A percentile compares a stretch with the other conserved stretches of the same genome.
These are phyloP conservation scores for Pulveroboletus ravenelii DNA, from an alignment of 768 basidiomycete species.

Conservation along the genomic window DNA sequence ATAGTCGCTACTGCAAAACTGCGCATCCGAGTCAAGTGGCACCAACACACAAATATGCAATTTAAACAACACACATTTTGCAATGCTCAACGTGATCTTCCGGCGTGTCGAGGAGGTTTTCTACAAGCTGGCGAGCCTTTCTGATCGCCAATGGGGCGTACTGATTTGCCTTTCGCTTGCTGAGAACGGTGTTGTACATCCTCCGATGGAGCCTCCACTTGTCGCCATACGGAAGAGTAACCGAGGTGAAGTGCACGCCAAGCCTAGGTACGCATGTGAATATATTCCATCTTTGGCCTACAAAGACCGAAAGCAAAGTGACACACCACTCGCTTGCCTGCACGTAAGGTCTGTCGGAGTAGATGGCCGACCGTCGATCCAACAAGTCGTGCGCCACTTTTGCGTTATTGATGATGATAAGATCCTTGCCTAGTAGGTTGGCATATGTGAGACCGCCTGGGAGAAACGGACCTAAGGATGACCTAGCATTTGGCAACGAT, in stretches of 20 bases:
- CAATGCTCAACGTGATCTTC: constrained; percentile 15
- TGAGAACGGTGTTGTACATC: constrained; percentile 19
- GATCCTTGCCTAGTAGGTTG: constrained; percentile 26
- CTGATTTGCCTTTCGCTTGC: constrained; percentile 5
- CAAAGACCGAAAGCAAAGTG: not conserved
- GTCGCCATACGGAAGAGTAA: constrained; percentile 27
- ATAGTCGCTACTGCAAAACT: constrained; percentile 22
- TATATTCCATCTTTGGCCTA: not conserved
- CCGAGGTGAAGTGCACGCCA: constrained; percentile 29
- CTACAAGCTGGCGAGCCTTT: constrained; percentile 21
- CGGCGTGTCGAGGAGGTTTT: constrained; percentile 19
- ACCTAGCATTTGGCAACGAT: not conserved
- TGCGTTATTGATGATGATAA: constrained; percentile 23
- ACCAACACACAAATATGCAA: not conserved
- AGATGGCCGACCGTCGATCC: constrained; percentile 24
- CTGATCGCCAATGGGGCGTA: constrained; percentile 15
- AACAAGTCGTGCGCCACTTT: constrained; percentile 22
- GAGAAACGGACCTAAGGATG: not conserved
- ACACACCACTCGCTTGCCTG: constrained; percentile 19
- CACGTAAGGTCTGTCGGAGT: constrained; percentile 26
- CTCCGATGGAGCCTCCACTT: constrained; percentile 30
- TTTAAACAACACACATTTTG: constrained; percentile 20
- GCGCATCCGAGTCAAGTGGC: not conserved
- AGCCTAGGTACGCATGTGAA: constrained; percentile 15
- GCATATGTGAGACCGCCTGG: constrained; percentile 24